These are phyloP conservation scores for Citrus inodora DNA, from an alignment of 345 rosid genomes.

Conservation along the genomic window DNA sequence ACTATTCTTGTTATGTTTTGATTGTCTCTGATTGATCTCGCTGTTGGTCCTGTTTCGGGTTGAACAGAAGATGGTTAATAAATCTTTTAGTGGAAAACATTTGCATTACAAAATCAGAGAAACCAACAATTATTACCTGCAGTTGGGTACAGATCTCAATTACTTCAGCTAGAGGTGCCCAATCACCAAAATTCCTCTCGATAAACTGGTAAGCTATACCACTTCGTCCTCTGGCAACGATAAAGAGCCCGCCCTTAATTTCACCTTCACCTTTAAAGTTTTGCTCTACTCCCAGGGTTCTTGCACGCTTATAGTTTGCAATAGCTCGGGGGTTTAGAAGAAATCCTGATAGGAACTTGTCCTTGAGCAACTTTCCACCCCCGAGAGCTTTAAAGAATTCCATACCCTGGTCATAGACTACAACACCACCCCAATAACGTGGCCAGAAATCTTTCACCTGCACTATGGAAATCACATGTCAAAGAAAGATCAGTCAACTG, in stretches of 20 bases:
- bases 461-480: slow-evolving; percentile 1
- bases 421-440: slow-evolving; percentile 62
- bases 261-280: slow-evolving; percentile 65
- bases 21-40: slow-evolving; percentile 22
- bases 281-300: slow-evolving; percentile 40
- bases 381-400: slow-evolving; percentile 68
- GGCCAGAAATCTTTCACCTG: slow-evolving; percentile 74
- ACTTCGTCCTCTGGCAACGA: slow-evolving; percentile 45
- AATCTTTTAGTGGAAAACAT: not conserved
- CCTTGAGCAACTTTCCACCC: slow-evolving; percentile 56
- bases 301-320: slow-evolving; percentile 64
- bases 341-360: slow-evolving; percentile 61
- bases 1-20: slow-evolving; percentile 10
- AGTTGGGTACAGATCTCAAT: slow-evolving; percentile 46
- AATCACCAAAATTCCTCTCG: slow-evolving; percentile 69
- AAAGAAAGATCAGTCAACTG: slow-evolving; percentile 7
- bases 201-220: slow-evolving; percentile 65
- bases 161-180: slow-evolving; percentile 62
- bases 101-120: not conserved
- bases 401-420: slow-evolving; percentile 43
- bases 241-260: slow-evolving; percentile 61
- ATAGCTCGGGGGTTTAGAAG: slow-evolving; percentile 59
- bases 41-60: slow-evolving; percentile 37
- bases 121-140: slow-evolving; percentile 36
- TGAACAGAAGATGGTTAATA: slow-evolving; percentile 16